Percentiles rank a stretch among this genome's conserved stretches.
Evolutionary conservation across 345 rosid species (phyloP).

Genomic region (Odontarrhena argentea): DNA sequence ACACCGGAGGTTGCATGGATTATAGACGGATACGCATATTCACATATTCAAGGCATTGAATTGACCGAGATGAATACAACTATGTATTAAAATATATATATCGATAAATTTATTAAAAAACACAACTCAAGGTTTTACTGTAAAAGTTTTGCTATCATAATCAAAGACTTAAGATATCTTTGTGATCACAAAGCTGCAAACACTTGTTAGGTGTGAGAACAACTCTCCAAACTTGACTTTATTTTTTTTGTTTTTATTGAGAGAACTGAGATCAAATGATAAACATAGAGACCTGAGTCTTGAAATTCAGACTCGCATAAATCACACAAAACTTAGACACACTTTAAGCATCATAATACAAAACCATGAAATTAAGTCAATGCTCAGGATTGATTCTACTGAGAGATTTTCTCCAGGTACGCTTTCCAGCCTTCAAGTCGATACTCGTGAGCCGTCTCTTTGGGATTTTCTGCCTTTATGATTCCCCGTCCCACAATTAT

Average conservation of each 20-base stretch:
- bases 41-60: no score
- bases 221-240: neutral
- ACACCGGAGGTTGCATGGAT: no score
- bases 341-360: conserved; percentile 26
- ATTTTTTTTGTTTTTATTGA: neutral
- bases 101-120: no score
- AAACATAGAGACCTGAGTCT: conserved; percentile 33
- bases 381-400: conserved; percentile 19
- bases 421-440: conserved; percentile 97
- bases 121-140: no score
- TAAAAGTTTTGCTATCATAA: no score
- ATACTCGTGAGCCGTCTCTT: conserved; percentile 73
- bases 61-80: no score
- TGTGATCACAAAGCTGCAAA: neutral
- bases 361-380: conserved; percentile 4
- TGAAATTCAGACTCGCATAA: conserved; percentile 26
- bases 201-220: neutral
- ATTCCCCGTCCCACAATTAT: conserved; percentile 98
- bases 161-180: no score
- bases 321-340: conserved; percentile 10
- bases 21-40: no score
- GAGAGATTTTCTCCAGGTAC: conserved; percentile 69
- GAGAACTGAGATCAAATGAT: neutral
- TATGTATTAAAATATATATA: no score
- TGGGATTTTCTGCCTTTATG: conserved; percentile 80